phyloP scores from a whole-genome alignment of 495 filamentous ascomycete genomes.

The Coniosporium apollinis region DNA sequence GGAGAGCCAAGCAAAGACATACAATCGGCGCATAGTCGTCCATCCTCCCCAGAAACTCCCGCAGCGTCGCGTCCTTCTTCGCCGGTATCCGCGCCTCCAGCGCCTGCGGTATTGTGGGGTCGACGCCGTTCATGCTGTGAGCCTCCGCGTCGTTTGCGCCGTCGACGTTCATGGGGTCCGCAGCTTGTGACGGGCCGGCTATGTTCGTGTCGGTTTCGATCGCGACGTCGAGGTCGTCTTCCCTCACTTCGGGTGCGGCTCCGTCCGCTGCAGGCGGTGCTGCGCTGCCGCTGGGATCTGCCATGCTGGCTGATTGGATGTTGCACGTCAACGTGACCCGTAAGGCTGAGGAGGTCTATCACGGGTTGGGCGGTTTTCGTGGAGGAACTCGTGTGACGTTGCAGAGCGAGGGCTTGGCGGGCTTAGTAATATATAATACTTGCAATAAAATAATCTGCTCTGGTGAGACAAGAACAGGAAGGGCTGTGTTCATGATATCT shows the following conservation, averaged over 20 bases:
- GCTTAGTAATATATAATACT: too few relatives aligned
- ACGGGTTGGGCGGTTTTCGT: too few relatives aligned
- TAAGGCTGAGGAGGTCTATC: too few relatives aligned
- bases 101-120: conserved; percentile 3
- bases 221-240: conserved; percentile 16
- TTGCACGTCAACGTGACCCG: too few relatives aligned
- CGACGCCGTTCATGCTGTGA: background rate
- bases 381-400: too few relatives aligned
- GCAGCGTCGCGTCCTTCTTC: conserved; percentile 78
- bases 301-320: too few relatives aligned
- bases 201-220: conserved; percentile 14
- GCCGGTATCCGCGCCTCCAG: conserved; percentile 38
- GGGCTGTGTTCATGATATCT: too few relatives aligned
- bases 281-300: too few relatives aligned
- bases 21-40: conserved; percentile 97
- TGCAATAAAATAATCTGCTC: too few relatives aligned
- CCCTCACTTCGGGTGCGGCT: conserved; percentile 1
- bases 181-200: conserved; percentile 5
- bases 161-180: conserved; percentile 17
- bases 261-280: too few relatives aligned
- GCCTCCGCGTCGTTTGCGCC: conserved; percentile 11
- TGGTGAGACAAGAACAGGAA: too few relatives aligned
- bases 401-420: too few relatives aligned
- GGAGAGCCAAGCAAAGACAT: conserved; percentile 20
- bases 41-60: conserved; percentile 88